phyloP scores from a whole-genome alignment of 225 moss, liverwort and hornwort genomes.

The Anthoceros angustus region DNA sequence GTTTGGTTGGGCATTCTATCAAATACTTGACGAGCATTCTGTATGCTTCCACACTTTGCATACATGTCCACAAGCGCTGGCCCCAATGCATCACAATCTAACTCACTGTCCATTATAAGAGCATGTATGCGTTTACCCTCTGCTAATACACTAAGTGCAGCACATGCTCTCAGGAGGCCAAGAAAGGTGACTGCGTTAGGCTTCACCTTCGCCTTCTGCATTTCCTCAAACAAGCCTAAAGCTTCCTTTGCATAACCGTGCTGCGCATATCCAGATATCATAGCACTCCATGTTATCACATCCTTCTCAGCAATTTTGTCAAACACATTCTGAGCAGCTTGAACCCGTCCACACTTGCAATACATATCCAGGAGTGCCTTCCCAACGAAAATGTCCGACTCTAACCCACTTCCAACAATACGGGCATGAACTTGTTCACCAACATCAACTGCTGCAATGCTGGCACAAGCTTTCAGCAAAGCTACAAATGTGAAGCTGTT shows the following conservation, averaged over 20 bases:
- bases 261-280: conserved; percentile 3
- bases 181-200: conserved; percentile 4
- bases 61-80: conserved; percentile 2
- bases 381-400: background rate
- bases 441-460: background rate
- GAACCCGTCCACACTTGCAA: background rate
- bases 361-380: background rate
- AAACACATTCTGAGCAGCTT: conserved; percentile 3
- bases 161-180: conserved; percentile 6
- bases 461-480: conserved; percentile 3
- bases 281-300: conserved; percentile 5
- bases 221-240: conserved; percentile 4
- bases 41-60: conserved; percentile 6
- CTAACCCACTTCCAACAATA: background rate
- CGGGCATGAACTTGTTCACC: background rate
- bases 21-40: conserved; percentile 6
- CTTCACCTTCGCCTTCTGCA: background rate
- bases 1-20: conserved; percentile 1
- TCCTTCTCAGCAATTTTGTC: background rate
- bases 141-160: background rate
- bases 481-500: background rate
- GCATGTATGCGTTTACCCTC: conserved; percentile 1
- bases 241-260: conserved; percentile 7
- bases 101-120: background rate
- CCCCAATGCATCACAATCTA: background rate